Evolutionary conservation across 108 stramenopile species (phyloP).

Genomic region (Cyclotella baltica): DNA sequence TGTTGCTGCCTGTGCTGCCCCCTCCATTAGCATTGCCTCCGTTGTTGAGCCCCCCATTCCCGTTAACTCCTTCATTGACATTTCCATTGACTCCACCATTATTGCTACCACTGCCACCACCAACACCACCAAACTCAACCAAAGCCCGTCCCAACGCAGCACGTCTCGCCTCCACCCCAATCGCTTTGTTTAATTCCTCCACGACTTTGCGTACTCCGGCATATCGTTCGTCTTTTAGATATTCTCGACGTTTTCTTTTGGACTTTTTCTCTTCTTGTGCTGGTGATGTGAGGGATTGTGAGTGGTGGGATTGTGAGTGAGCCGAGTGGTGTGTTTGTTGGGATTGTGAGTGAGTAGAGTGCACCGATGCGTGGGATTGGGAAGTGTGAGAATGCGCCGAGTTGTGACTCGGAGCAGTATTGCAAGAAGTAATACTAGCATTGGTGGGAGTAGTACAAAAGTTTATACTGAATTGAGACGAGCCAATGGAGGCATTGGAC

Average conservation of each 20-base stretch:
- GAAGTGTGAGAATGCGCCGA: no score
- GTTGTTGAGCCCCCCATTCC: no score
- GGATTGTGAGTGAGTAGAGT: no score
- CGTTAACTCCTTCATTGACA: no score
- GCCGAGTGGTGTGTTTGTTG: not conserved
- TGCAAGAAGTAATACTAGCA: not conserved
- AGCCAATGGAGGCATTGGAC: no score
- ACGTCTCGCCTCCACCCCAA: constrained; percentile 57
- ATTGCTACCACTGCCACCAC: no score
- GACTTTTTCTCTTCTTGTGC: not conserved
- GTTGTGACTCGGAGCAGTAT: not conserved
- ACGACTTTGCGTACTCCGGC: not conserved
- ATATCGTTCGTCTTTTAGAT: not conserved
- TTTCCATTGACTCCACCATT: no score
- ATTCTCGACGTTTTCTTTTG: not conserved
- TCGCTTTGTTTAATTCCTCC: constrained; percentile 37
- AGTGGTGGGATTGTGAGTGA: not conserved
- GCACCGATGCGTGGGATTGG: no score
- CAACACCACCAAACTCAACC: constrained; percentile 72
- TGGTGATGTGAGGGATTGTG: no score
- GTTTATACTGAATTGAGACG: not conserved
- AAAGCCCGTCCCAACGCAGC: constrained; percentile 68
- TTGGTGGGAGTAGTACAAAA: not conserved
- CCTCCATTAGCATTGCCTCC: no score
- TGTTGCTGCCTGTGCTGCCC: no score